Base-by-base conservation (phyloP, 1,284 basidiomycete species). In the Boletus albobrunnescens region DNA sequence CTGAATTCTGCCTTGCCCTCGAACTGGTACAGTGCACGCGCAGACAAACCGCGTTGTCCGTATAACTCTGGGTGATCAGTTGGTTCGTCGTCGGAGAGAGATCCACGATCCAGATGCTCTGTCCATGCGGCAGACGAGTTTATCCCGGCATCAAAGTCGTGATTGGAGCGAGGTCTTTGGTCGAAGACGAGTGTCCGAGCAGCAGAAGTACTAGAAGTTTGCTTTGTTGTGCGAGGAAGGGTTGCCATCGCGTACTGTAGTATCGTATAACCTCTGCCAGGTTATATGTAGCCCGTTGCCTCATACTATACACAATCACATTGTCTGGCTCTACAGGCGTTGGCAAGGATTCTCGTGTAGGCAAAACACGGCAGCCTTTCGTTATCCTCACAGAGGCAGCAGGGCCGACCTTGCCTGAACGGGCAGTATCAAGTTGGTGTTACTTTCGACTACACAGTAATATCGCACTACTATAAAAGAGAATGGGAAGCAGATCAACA, bases 61-160 rank as follows among this genome's bases (percentile, higher is more conserved):
- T 73, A 69, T 17, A 73, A 67, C 10, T 65, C 69, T 3, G 56
- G 57, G 17, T 65, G 58, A 37, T 65, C 61, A 13, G 60, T 58
- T 12, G 68, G 64, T 30, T 75, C 73, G 17, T 72, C 71, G 48
- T 74, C 71, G 3, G 71, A 71, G 30, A 68, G 59, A 22, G 67
- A 67, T 5, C 52, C 62, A 9, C 68, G 67, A 50, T 76, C 73
- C 9, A 80, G 69, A 50, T 79, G 77, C 47, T 78, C 82, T 13
- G 83, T 83, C 86, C 85, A 89, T 6, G 83, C 86, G 2, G 74
- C 67, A 1, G 87, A 89, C 4, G 83, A 75, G 64, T 89, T 87
- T 63, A 89, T 73, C 2, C 87, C 85, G 6, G 81, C 78, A 63
- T 88, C 87, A 56, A 88, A 87, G 45, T 80, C 79, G 27, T 72